Conservation (phyloP, 208 protist genomes). For the Leptomonas seymouri region DNA sequence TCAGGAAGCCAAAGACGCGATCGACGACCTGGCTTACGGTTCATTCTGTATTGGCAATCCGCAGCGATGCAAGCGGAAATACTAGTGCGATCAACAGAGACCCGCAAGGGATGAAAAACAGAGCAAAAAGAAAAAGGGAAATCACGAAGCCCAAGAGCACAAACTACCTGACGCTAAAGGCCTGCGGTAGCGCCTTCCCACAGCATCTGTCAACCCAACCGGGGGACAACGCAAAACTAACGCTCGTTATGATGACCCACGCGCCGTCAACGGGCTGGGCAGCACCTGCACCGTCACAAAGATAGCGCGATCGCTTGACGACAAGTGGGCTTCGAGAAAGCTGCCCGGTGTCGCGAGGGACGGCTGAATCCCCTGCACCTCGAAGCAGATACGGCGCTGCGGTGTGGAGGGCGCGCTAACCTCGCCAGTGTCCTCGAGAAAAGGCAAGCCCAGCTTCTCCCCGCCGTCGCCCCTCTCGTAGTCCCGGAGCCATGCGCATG, state of each 20-base stretch:
- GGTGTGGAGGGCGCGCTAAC: neutral
- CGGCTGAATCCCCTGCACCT: slow-evolving; percentile 63
- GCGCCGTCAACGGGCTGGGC: neutral
- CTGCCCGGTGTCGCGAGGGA: slow-evolving; percentile 50
- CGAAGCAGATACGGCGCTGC: slow-evolving; percentile 45
- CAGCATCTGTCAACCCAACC: too few relatives aligned
- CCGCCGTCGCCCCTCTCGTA: slow-evolving; percentile 25
- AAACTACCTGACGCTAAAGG: too few relatives aligned
- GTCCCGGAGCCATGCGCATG: slow-evolving; percentile 10
- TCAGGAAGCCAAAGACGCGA: too few relatives aligned
- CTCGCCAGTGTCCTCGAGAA: neutral
- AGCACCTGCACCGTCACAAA: slow-evolving; percentile 52
- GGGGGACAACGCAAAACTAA: too few relatives aligned
- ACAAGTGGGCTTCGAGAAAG: slow-evolving; percentile 60
- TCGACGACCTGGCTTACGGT: too few relatives aligned
- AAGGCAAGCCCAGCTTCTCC: slow-evolving; percentile 5
- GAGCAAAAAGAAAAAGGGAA: neutral
- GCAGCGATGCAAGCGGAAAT: neutral
- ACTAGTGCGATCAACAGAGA: neutral
- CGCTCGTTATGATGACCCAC: too few relatives aligned
- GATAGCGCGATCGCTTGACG: slow-evolving; percentile 62
- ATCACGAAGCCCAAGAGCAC: neutral
- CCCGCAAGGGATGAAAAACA: slow-evolving; percentile 16
- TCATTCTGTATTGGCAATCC: too few relatives aligned
- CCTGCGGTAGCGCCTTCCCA: too few relatives aligned